Evolutionary conservation across 805 yeast species (phyloP).

Genomic region (Blastobotrys attinorum): DNA sequence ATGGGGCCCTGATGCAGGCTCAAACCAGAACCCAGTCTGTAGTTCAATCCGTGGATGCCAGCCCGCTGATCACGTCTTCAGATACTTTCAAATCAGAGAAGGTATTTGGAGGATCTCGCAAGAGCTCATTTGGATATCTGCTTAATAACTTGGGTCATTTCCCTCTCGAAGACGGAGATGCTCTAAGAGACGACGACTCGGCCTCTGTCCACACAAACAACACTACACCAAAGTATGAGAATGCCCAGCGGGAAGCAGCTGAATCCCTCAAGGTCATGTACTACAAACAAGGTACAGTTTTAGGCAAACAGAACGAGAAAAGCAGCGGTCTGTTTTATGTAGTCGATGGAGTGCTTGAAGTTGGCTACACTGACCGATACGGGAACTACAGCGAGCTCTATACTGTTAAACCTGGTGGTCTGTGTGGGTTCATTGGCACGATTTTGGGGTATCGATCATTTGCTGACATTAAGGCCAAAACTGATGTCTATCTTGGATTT

Average conservation of each 20-base stretch:
- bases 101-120: slow-evolving; percentile 5
- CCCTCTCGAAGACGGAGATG: slow-evolving; percentile 1
- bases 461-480: slow-evolving; percentile 56
- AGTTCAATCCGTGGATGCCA: slow-evolving; percentile 15
- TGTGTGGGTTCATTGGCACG: slow-evolving; percentile 82
- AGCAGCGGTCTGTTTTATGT: slow-evolving; percentile 75
- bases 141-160: slow-evolving; percentile 1
- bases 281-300: slow-evolving; percentile 42
- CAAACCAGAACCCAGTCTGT: slow-evolving; percentile 3
- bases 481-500: slow-evolving; percentile 62
- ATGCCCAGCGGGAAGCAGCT: slow-evolving; percentile 15
- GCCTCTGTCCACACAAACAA: neutral
- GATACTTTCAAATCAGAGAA: slow-evolving; percentile 2
- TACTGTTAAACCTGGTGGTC: slow-evolving; percentile 64
- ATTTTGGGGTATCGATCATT: slow-evolving; percentile 73
- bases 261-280: slow-evolving; percentile 47
- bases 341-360: slow-evolving; percentile 69
- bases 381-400: slow-evolving; percentile 32
- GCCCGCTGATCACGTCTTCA: slow-evolving; percentile 14
- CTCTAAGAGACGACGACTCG: neutral
- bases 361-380: slow-evolving; percentile 37
- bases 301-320: slow-evolving; percentile 57
- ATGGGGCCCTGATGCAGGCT: slow-evolving; percentile 22
- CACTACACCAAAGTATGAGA: slow-evolving; percentile 1
- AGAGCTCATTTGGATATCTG: slow-evolving; percentile 4